Evolutionary conservation across 805 yeast genomes (phyloP), one percentile per base, ranked within the genome.

Genomic region (Starmerella tilneyi): DNA sequence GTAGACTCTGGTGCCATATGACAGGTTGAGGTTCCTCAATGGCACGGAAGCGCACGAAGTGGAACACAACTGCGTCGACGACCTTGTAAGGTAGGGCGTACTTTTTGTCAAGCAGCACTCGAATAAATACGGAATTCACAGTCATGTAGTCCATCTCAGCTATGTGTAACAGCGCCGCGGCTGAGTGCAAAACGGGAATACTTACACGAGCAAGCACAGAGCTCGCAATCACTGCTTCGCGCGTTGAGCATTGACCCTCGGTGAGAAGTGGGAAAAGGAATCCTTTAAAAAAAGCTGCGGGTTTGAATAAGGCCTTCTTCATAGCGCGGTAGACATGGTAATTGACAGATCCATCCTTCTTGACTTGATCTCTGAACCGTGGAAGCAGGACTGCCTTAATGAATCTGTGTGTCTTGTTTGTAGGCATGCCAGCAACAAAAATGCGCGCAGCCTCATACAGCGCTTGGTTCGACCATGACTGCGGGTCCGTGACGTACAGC

Each of bases 61-160:
- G 94, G 62, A 84, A 88, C 15, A 92, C 98, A 52, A 85, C 72
- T 53, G 86, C 94, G 62, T 92, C 98, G 50, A 92, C 76, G 1
- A 95, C 92, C 68, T 89, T 96, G 64, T 88, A 89, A 27, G 98
- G 99, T 48, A 92, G 70, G 1, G 99, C 97, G 59, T 92, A 92
- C 63, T 84, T 88, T 69, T 92, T 92, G 62, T 94, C 97, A 31
- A 92, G 69, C 49, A 92, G 71, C 5, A 85, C 83, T 63, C 92
- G 76, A 49, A 92, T 86, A 65, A 92, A 88, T 4, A 88, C 85
- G 5, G 94, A 82, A 15, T 84, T 77, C 5, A 97, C 84, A 28
- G 96, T 95, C 6, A 78, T 72, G 64, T 84, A 89, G 20, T 86
- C 94, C 63, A 78, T 67, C 55, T 86, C 82, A 48, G 86, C 69